phyloP scores from a whole-genome alignment of 176 grass and related monocot genomes.

The Oryza brachyantha region DNA sequence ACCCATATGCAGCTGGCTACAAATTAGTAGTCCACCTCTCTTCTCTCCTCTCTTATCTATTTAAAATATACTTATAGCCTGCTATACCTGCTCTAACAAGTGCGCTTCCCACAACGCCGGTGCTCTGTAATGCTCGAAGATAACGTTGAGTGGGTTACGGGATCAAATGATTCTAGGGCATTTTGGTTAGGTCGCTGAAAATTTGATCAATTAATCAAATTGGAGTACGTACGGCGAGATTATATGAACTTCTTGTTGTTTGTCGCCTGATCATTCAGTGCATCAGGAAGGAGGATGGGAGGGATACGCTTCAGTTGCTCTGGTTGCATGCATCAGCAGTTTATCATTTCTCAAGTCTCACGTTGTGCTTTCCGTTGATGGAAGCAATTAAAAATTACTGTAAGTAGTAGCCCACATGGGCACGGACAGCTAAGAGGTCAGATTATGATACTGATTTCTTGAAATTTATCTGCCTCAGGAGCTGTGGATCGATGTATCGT shows the following conservation, averaged over 20 bases:
- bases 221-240: no score
- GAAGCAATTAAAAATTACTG: neutral
- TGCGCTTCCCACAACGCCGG: neutral
- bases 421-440: neutral
- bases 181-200: no score
- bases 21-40: no score
- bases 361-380: neutral
- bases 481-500: neutral
- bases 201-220: no score
- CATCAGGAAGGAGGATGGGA: neutral
- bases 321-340: neutral
- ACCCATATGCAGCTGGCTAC: no score
- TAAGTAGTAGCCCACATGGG: neutral
- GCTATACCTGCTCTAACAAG: no score
- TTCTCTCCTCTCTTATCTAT: no score
- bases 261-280: neutral
- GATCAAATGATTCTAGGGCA: neutral
- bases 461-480: neutral
- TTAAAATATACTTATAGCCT: no score
- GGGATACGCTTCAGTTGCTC: neutral
- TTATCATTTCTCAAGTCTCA: neutral
- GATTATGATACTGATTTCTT: neutral
- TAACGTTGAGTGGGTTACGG: neutral
- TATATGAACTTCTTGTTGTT: neutral
- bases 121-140: neutral